Conservation (phyloP, 306 rosid species). For the Quercus variabilis region DNA sequence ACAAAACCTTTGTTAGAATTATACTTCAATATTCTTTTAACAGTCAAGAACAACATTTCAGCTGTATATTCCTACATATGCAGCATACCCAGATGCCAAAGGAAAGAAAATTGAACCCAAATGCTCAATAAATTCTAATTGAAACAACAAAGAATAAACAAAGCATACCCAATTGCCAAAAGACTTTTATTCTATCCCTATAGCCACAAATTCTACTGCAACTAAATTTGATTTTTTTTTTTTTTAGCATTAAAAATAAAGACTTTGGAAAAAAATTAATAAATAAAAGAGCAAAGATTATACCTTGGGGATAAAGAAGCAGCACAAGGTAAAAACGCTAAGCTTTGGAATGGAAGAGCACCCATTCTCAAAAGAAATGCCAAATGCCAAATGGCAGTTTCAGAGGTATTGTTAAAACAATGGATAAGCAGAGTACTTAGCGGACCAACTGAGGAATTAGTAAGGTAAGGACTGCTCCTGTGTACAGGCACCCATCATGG, state of each 20-base stretch:
- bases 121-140: neutral
- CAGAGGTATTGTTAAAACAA: neutral
- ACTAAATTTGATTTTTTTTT: neutral
- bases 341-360: constrained; percentile 14
- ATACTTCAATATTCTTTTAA: neutral
- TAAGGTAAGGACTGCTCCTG: too few relatives aligned
- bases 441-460: neutral
- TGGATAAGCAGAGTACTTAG: neutral
- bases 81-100: neutral
- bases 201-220: neutral
- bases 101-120: neutral
- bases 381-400: neutral
- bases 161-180: too few relatives aligned
- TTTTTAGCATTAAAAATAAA: too few relatives aligned
- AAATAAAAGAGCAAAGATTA: neutral
- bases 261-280: neutral
- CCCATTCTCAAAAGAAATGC: constrained; percentile 15
- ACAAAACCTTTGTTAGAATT: neutral
- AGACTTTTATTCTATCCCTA: neutral
- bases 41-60: neutral
- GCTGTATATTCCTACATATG: neutral
- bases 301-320: constrained; percentile 10
- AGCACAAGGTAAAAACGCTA: constrained; percentile 6
- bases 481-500: too few relatives aligned
- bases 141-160: too few relatives aligned